A percentile compares a stretch with the other conserved stretches of the same genome.
Conservation (phyloP, 2,329 filamentous ascomycete species). For the Fusarium nanum region DNA sequence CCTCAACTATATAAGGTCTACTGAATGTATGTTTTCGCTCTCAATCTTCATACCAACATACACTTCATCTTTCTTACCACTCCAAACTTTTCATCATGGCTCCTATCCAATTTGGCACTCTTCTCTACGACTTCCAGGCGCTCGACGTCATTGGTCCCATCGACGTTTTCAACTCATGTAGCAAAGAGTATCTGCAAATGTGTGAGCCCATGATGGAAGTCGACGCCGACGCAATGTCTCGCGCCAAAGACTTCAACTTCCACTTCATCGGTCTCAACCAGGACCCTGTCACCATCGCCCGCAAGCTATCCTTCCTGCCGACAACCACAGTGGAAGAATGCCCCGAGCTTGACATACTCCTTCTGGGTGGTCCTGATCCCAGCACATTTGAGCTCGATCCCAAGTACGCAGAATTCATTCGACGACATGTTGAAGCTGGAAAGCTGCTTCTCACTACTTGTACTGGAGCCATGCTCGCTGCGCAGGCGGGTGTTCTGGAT, state of each 20-base stretch:
- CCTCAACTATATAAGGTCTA: not conserved
- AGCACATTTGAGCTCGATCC: constrained; percentile 46
- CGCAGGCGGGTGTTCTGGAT: constrained; percentile 54
- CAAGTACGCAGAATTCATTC: constrained; percentile 49
- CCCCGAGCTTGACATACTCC: constrained; percentile 53
- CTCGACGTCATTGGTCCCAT: constrained; percentile 50
- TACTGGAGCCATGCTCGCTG: constrained; percentile 51
- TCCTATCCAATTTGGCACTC: constrained; percentile 29
- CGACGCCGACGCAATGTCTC: constrained; percentile 32
- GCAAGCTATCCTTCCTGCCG: constrained; percentile 42
- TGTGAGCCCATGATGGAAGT: constrained; percentile 31
- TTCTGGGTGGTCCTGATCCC: constrained; percentile 51
- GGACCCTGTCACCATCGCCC: constrained; percentile 43
- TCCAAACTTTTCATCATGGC: constrained; percentile 4
- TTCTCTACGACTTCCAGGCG: constrained; percentile 49
- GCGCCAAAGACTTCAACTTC: constrained; percentile 48
- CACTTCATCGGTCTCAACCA: constrained; percentile 51
- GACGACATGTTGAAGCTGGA: constrained; percentile 50
- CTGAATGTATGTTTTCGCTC: too few relatives aligned
- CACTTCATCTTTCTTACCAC: too few relatives aligned
- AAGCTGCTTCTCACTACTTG: constrained; percentile 54
- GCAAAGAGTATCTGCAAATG: constrained; percentile 30
- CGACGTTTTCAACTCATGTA: constrained; percentile 48
- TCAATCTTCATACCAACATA: not conserved
- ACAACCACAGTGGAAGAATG: constrained; percentile 50